Percentiles rank a stretch among this genome's conserved stretches.
Evolutionary conservation across 2,329 filamentous ascomycete species (phyloP).

Genomic region (Tolypocladium tundrense): DNA sequence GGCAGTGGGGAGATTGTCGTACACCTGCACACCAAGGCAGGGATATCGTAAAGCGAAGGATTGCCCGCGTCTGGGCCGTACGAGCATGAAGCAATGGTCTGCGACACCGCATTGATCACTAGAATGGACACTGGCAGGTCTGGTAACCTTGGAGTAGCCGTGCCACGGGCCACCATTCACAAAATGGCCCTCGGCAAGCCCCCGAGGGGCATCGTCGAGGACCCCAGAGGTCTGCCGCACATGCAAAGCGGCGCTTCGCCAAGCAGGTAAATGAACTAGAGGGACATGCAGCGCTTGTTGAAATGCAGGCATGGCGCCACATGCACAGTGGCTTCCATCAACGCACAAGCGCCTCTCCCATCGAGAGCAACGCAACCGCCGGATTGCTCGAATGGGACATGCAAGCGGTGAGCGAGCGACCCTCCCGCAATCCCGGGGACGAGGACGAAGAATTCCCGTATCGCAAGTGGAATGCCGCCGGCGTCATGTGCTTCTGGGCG

Average conservation of each 20-base stretch:
- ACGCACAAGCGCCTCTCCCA: not conserved
- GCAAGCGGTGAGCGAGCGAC: not conserved
- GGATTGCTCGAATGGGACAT: not conserved
- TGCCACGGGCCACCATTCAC: not conserved
- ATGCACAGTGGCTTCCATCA: not conserved
- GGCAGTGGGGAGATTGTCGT: not conserved
- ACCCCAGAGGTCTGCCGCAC: not conserved
- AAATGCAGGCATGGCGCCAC: not conserved
- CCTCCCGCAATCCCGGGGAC: not conserved
- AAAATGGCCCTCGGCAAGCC: not conserved
- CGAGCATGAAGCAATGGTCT: not conserved
- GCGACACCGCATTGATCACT: not conserved
- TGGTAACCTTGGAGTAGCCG: not conserved
- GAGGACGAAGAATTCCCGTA: not conserved
- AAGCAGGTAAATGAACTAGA: not conserved
- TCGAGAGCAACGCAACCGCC: not conserved
- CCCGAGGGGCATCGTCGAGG: not conserved
- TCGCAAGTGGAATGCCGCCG: not conserved
- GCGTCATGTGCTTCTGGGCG: constrained; percentile 7
- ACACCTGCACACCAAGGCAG: not conserved
- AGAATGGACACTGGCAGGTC: not conserved
- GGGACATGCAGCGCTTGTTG: not conserved
- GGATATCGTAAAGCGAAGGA: no score
- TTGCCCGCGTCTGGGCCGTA: no score
- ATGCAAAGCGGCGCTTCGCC: not conserved